Evolutionary conservation across 2,329 filamentous ascomycete genomes (phyloP).

Genomic region (Chaetomiaceae sp.): DNA sequence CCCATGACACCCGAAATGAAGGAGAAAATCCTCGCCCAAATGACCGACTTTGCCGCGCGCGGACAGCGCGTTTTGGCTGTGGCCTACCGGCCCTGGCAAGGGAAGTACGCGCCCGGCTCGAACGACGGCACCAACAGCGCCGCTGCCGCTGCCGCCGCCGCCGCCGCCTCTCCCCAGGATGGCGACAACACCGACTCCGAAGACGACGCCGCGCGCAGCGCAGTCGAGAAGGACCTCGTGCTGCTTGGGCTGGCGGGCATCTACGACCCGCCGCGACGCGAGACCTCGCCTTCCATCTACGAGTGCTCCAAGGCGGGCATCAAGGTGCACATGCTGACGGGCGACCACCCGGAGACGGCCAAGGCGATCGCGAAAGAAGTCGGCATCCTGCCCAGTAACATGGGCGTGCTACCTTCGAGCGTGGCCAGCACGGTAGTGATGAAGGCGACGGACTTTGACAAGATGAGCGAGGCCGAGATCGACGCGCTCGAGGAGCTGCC

Average conservation of each 20-base stretch:
- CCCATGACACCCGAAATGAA: constrained; percentile 50
- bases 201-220: constrained; percentile 49
- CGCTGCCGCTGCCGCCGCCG: neutral
- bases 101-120: constrained; percentile 40
- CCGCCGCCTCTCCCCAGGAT: neutral
- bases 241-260: constrained; percentile 82
- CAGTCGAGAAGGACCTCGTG: constrained; percentile 63
- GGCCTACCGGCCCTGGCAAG: constrained; percentile 58
- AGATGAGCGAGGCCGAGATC: constrained; percentile 68
- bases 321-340: constrained; percentile 78
- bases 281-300: constrained; percentile 68
- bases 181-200: constrained; percentile 24
- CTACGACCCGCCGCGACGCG: constrained; percentile 78
- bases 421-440: constrained; percentile 68
- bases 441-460: constrained; percentile 75
- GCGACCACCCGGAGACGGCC: constrained; percentile 75
- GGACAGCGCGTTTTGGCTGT: constrained; percentile 70
- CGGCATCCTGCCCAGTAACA: constrained; percentile 66
- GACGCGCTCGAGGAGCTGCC: constrained; percentile 71
- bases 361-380: constrained; percentile 74
- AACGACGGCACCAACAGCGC: constrained; percentile 26
- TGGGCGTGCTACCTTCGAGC: constrained; percentile 54
- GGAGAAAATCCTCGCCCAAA: constrained; percentile 47
- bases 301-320: constrained; percentile 71
- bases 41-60: constrained; percentile 58